Conservation (phyloP, 2,329 filamentous ascomycete genomes). For the Phoma sp. region DNA sequence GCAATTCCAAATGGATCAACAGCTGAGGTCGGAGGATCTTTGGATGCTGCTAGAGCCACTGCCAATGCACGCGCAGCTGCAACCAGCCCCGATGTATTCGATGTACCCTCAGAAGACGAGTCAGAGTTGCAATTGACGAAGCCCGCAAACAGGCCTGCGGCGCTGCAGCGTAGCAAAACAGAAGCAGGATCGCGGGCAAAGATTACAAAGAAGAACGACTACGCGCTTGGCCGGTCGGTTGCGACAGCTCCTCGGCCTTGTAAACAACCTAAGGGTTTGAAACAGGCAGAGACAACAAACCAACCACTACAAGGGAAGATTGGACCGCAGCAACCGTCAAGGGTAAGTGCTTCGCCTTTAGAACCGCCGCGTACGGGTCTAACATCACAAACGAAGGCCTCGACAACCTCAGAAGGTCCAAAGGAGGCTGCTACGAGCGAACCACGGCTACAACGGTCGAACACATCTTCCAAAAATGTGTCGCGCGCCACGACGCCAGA, state of each 20-base stretch:
- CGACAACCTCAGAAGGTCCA: constrained; percentile 12
- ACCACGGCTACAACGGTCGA: constrained; percentile 7
- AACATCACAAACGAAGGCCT: constrained; percentile 15
- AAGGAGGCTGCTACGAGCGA: constrained; percentile 3
- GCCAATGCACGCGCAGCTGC: constrained; percentile 15
- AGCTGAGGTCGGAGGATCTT: not conserved
- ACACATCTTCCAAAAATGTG: constrained; percentile 18
- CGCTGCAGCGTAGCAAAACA: constrained; percentile 19
- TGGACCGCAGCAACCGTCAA: constrained; percentile 2
- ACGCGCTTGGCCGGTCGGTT: not conserved
- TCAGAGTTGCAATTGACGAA: constrained; percentile 13
- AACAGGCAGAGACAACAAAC: constrained; percentile 1
- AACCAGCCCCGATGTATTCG: constrained; percentile 44
- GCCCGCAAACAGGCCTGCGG: constrained; percentile 21
- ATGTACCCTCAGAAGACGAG: constrained; percentile 51
- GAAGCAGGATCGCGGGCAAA: constrained; percentile 18
- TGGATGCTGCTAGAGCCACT: constrained; percentile 7
- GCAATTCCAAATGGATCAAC: constrained; percentile 10
- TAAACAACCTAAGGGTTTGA: constrained; percentile 20
- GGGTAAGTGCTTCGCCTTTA: not conserved
- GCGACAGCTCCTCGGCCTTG: constrained; percentile 12
- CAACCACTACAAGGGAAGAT: constrained; percentile 13
- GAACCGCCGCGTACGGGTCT: not conserved
- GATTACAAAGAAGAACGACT: constrained; percentile 14
- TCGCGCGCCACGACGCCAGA: constrained; percentile 26